These are phyloP conservation scores for Echeveria elegans DNA, from an alignment of 164 flowering plant species.

Conservation along the genomic window DNA sequence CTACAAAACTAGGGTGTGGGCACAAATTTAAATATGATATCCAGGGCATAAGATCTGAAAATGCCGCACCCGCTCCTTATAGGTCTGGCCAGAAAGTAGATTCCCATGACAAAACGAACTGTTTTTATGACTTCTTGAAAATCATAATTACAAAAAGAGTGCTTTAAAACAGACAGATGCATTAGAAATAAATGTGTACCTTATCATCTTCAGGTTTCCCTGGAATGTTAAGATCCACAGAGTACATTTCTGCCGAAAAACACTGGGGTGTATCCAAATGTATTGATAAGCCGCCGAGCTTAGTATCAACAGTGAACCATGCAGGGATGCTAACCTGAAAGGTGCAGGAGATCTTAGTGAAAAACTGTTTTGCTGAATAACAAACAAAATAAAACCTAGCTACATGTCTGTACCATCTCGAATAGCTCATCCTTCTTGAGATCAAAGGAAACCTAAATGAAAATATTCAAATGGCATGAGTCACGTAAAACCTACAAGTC, in stretches of 20 bases:
- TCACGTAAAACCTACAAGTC: neutral
- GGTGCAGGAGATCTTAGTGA: slow-evolving; percentile 3
- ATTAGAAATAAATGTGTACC: slow-evolving; percentile 27
- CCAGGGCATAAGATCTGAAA: neutral
- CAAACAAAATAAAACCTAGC: neutral
- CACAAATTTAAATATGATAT: neutral
- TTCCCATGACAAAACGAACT: neutral
- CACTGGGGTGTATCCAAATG: slow-evolving; percentile 99
- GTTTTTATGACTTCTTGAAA: neutral
- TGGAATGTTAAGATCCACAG: slow-evolving; percentile 68
- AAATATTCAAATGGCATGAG: neutral
- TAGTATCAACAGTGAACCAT: slow-evolving; percentile 90
- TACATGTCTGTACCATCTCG: slow-evolving; percentile 63
- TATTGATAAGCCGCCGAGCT: slow-evolving; percentile 88
- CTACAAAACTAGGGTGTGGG: neutral
- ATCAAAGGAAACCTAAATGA: slow-evolving; percentile 71
- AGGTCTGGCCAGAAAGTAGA: neutral
- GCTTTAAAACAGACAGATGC: neutral
- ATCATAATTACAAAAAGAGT: neutral
- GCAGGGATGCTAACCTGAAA: slow-evolving; percentile 93
- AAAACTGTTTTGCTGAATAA: neutral
- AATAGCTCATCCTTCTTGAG: slow-evolving; percentile 86
- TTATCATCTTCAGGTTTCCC: slow-evolving; percentile 95
- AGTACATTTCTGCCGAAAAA: slow-evolving; percentile 98
- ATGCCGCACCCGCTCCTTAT: neutral